Evolutionary conservation across 2,329 filamentous ascomycete species (phyloP).

Genomic region (Aspergillus melleus): DNA sequence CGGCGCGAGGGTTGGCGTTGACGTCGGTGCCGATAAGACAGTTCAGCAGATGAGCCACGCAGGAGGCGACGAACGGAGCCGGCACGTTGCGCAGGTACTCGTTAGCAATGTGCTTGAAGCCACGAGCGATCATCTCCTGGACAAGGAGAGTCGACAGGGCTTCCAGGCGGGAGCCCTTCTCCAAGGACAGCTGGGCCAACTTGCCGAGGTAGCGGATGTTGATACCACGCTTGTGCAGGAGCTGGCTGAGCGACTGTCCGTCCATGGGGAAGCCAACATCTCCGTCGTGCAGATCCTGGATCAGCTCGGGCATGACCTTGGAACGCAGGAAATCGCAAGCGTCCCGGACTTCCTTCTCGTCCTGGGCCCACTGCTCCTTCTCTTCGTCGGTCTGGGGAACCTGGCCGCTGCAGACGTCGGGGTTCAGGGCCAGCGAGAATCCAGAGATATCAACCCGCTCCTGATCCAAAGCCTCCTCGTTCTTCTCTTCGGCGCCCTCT

Average conservation of each 20-base stretch:
- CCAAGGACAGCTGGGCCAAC: constrained; percentile 68
- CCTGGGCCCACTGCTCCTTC: constrained; percentile 75
- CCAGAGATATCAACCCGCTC: constrained; percentile 81
- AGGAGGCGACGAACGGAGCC: constrained; percentile 74
- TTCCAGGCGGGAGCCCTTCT: constrained; percentile 68
- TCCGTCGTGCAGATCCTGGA: constrained; percentile 84
- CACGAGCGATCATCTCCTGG: constrained; percentile 93
- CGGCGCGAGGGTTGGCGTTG: constrained; percentile 74
- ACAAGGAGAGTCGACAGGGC: constrained; percentile 75
- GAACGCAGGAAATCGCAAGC: constrained; percentile 76
- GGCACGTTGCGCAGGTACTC: constrained; percentile 78
- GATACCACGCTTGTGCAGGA: constrained; percentile 95
- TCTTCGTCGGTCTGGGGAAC: constrained; percentile 86
- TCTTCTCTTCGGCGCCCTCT: constrained; percentile 41
- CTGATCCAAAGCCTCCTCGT: constrained; percentile 46
- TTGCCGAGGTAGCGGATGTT: constrained; percentile 95
- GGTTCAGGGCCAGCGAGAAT: constrained; percentile 88
- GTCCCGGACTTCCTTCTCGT: constrained; percentile 84
- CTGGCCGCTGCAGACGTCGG: constrained; percentile 93
- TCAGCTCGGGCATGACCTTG: constrained; percentile 77
- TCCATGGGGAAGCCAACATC: constrained; percentile 99
- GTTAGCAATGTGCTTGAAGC: constrained; percentile 89
- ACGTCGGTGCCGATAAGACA: constrained; percentile 78
- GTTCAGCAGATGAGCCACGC: constrained; percentile 85
- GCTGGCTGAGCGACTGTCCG: constrained; percentile 81